Conservation (phyloP, 2,329 filamentous ascomycete species). For the Xylaria sp. region DNA sequence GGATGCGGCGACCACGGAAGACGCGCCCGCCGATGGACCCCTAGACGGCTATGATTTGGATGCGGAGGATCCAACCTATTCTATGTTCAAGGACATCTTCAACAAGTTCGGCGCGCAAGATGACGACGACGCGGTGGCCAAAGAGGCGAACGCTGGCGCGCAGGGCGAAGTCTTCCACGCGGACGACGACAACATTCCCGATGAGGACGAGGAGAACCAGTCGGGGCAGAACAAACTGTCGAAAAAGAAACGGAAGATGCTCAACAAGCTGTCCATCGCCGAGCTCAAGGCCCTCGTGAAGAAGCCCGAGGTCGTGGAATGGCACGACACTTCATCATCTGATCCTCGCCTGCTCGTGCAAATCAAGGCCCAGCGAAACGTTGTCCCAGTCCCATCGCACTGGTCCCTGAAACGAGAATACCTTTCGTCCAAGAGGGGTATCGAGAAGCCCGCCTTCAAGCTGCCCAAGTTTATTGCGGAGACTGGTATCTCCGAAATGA, state of each 20-base stretch:
- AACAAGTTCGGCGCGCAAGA: conserved; percentile 66
- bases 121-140: conserved; percentile 57
- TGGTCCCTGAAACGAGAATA: conserved; percentile 98
- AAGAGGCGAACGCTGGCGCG: conserved; percentile 62
- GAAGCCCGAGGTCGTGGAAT: conserved; percentile 92
- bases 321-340: conserved; percentile 89
- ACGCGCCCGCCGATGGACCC: conserved; percentile 41
- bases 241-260: conserved; percentile 89
- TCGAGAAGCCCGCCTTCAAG: conserved; percentile 90
- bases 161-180: conserved; percentile 82
- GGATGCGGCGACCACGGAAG: conserved; percentile 33
- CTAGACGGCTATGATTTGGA: conserved; percentile 47
- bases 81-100: conserved; percentile 78
- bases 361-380: conserved; percentile 91
- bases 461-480: conserved; percentile 96
- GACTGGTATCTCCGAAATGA: conserved; percentile 96
- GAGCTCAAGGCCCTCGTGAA: conserved; percentile 88
- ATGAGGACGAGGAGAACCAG: conserved; percentile 67
- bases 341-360: conserved; percentile 86
- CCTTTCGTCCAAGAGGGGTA: conserved; percentile 90
- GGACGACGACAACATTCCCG: conserved; percentile 80
- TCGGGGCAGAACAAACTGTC: conserved; percentile 65
- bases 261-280: conserved; percentile 88
- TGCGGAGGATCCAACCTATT: conserved; percentile 70
- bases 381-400: conserved; percentile 87